Base-by-base conservation (phyloP, 768 basidiomycete species). In the Tulasnella sp. region DNA sequence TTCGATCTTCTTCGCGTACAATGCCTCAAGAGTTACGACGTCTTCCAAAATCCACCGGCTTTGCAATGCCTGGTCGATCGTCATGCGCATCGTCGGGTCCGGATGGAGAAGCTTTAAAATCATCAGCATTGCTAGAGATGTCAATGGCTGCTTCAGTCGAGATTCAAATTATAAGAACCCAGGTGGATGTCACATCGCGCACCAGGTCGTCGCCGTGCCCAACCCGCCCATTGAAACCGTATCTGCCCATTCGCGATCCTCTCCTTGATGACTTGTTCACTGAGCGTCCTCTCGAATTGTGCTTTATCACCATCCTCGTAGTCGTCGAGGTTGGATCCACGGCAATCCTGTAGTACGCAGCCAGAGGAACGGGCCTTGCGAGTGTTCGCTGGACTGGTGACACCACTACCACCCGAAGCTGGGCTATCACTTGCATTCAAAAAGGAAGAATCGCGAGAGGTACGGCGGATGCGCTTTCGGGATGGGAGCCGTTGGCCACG, bases 1-100 rank as follows among this genome's bases (percentile, higher is more conserved):
- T n/a, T n/a, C n/a, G n/a, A n/a, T n/a, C 53, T 84, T 78, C 51
- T 76, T 75, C 59, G 72, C 73, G 70, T 87, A 89, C 19, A 82
- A 76, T 21, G 70, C 71, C 60, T 82, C 76, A 53, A 92, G 74
- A 53, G 82, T 80, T 24, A 76, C 69, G 27, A 80, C 66, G 65
- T 90, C 87, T 34, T 71, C 74, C 21, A 68, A 66, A 60, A 92
- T 87, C 88, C 88, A 92, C 27, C 65, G 62, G 68, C 78, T 80
- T 61, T 76, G 68, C 50, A 89, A 72, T 1, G 87, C 85, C 59
- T 71, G 70, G 38, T 76, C 68, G 27, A 87, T 80, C 0, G 85
- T 88, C 17, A 80, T 80, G 17, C 88, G 82, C 45, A 75, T 68
- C 22, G 68, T 68, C 59, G 77, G 75, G 63, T 85, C 74, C 50